Conservation (phyloP, 805 yeast species). For the Wickerhamomyces mucosus region DNA sequence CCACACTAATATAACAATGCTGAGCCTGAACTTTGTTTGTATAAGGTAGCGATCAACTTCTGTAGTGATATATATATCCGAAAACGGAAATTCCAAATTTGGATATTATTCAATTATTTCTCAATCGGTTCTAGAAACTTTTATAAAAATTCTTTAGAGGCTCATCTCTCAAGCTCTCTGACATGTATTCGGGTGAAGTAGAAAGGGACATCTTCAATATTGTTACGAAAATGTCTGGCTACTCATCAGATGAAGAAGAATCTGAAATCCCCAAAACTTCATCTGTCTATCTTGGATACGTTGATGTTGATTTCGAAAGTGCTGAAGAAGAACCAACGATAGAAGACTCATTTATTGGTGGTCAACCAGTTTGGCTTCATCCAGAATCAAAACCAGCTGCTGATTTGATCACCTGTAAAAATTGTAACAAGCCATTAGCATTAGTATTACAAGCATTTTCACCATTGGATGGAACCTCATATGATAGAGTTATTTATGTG, state of each 20-base stretch:
- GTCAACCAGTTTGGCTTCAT: slow-evolving; percentile 64
- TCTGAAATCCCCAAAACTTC: slow-evolving; percentile 20
- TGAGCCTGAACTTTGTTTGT: too few species aligned
- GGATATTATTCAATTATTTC: too few species aligned
- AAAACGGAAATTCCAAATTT: too few species aligned
- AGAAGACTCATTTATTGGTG: slow-evolving; percentile 78
- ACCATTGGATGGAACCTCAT: slow-evolving; percentile 59
- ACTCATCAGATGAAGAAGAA: slow-evolving; percentile 45
- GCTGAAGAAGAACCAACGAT: slow-evolving; percentile 33
- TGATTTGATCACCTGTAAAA: slow-evolving; percentile 48
- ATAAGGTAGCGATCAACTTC: too few species aligned
- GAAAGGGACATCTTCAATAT: too few species aligned
- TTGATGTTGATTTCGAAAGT: slow-evolving; percentile 48
- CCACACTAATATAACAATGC: too few species aligned
- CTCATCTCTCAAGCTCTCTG: too few species aligned
- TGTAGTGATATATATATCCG: too few species aligned
- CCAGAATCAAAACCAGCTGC: slow-evolving; percentile 46
- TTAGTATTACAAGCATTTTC: slow-evolving; percentile 73
- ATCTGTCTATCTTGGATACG: slow-evolving; percentile 49
- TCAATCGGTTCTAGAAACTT: too few species aligned
- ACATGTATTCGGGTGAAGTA: too few species aligned
- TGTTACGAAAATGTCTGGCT: slow-evolving; percentile 25
- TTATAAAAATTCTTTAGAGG: too few species aligned
- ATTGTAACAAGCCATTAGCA: slow-evolving; percentile 55
- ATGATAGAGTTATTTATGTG: slow-evolving; percentile 75